Evolutionary conservation across 164 flowering plant genomes (phyloP), one percentile per base, ranked within the genome.

Genomic region (Vitis rupestris): DNA sequence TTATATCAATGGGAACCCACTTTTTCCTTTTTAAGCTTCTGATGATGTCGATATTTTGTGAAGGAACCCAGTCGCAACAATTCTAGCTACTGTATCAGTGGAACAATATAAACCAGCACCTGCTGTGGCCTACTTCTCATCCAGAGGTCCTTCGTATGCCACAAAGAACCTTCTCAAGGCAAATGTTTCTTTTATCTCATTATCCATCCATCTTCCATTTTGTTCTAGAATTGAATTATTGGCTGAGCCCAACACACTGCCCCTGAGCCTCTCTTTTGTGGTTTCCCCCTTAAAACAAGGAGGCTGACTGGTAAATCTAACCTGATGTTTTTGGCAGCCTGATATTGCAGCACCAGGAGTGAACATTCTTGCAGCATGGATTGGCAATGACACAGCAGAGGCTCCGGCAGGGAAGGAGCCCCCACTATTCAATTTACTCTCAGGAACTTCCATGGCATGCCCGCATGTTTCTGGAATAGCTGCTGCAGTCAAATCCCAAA

Each of bases 401-500:
- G 73, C 76, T 49, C 82, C 80, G 7, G 29, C 72, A 27, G 94
- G 84, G 7, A 79, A 80, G 68, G 74, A 74, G 1, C 79, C 90
- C 13, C 83, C 94, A 14, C 71, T 50, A 16, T 93, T 75, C 75
- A 83, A 85, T 67, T 50, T 93, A 44, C 59, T 85, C 13, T 91
- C 98, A 6, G 98, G 98, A 60, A 93, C 94, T 57, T 93, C 98
- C 55, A 90, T 90, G 98, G 49, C 98, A 23, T 88, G 97, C 67
- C 95, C 98, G 0, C 98, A 93, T 76, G 88, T 93, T 52, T 81
- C 95, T 0, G 98, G 90, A 2, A 61, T 88, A 49, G 96, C 85
- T 4, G 97, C 94, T 8, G 56, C 68, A 0, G 80, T 93, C 51
- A 90, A 86, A 75, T 80, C 89, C 37, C 80, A 37, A 57, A 56